Base-by-base conservation (phyloP, 306 rosid genomes). In the Trifolium pratense region DNA sequence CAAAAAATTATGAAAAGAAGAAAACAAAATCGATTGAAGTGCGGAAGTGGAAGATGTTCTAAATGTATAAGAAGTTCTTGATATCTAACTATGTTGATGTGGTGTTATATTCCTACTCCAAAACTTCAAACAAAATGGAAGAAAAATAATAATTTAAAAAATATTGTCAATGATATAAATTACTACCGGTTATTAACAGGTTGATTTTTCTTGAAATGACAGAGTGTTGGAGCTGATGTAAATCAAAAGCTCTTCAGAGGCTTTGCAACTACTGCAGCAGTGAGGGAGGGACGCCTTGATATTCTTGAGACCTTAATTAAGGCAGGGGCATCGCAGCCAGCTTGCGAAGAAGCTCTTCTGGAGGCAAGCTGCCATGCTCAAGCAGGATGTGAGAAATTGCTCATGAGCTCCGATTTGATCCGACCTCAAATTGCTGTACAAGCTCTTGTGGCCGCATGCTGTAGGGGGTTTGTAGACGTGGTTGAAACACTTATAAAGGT, bases 191-290 rank as follows among this genome's bases (percentile, higher is more conserved):
- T 49, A 29, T 75, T 39, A 46, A 78, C 29, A 9, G 45, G 32
- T 63, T 65, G 63, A 42, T 15, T 76, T 63, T 80, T 29, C 62
- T 21, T 66, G 53, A 52, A 74, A 76, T 83, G 72, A 45, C 85
- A 93, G 98, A 77, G 79, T 80, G 66, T 59, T 52, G 94, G 98
- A 83, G 98, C 96, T 70, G 97, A 89, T 76, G 93, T 89, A 68
- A 93, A 93, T 82, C 98, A 93, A 81, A 89, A 89, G 76, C 94
- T 93, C 72, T 93, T 91, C 75, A 80, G 89, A 82, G 98, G 98
- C 73, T 93, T 89, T 61, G 90, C 96, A 63, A 88, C 94, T 42
- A 88, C 97, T 10, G 98, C 94, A 40, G 98, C 98, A 31, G 98
- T 85, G 74, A 88, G 97, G 78, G 97, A 91, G 80, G 88, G 97